Base-by-base conservation (phyloP, 768 basidiomycete species). In the Lactarius tabidus region DNA sequence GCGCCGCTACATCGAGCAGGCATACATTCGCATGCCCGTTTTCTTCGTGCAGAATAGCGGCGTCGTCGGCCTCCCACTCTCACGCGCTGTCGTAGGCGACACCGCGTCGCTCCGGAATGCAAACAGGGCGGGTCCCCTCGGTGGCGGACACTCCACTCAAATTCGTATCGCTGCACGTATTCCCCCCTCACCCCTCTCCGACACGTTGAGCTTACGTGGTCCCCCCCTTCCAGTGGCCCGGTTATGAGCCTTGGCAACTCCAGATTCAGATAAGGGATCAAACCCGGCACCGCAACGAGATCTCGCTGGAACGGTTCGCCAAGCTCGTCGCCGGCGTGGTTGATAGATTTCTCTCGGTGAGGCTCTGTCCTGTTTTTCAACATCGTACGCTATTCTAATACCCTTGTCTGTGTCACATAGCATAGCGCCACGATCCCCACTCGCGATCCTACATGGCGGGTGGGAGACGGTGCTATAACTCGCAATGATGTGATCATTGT, bases 1-100 rank as follows among this genome's bases (percentile, higher is more conserved):
- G 66, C 63, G 63, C 6, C 66, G 63, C n/a, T 67, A 67, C 17
- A 63, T 67, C 53, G 63, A 65, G n/a, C 63, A 67, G 29, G 66
- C 66, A 0, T 35, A 15, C 9, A n/a, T 67, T 8, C 63, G 54
- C 43, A 59, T 67, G 58, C 66, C 66, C 53, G 63, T 67, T 1
- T 67, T 67, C 35, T 67, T 67, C 31, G 38, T 67, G 4, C 66
- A 60, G 10, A 60, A 33, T 23, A 41, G 66, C 38, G 66, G 66
- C 23, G 2, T 20, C 10, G 28, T 67, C 5, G 66, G 66, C 23
- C 41, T 67, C 7, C 63, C 63, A 18, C 48, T 67, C 36, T 0
- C 52, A 17, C 58, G 55, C 3, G 66, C 66, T 1, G 28, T 15
- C 2, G 6, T 31, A 6, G 66, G 63, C 8, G 59, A 67, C 43